Evolutionary conservation across 345 rosid genomes (phyloP).

Genomic region (Leavenworthia alabamica): DNA sequence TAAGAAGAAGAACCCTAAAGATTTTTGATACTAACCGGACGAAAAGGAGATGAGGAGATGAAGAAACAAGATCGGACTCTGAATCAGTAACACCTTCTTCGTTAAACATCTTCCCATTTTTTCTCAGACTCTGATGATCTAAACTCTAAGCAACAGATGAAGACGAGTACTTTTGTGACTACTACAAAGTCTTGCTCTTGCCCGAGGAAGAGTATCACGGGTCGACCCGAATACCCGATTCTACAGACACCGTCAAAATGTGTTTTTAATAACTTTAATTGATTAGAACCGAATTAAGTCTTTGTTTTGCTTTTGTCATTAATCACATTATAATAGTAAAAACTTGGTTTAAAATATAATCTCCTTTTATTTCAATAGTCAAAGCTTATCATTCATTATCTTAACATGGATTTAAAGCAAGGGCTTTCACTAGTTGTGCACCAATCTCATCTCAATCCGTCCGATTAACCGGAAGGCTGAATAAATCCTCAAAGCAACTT

Average conservation of each 20-base stretch:
- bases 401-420: neutral
- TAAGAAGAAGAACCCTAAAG: conserved; percentile 5
- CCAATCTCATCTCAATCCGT: conserved; percentile 1
- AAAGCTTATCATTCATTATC: neutral
- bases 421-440: neutral
- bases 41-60: conserved; percentile 28
- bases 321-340: too few relatives aligned
- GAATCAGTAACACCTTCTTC: conserved; percentile 22
- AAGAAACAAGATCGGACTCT: conserved; percentile 29
- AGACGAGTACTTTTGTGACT: conserved; percentile 19
- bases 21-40: conserved; percentile 20
- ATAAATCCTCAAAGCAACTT: conserved; percentile 39
- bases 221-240: conserved; percentile 24
- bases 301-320: neutral
- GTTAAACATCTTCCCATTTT: conserved; percentile 22
- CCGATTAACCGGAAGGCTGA: neutral
- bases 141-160: neutral
- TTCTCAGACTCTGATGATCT: conserved; percentile 13
- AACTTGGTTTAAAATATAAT: neutral
- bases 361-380: neutral
- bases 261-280: neutral
- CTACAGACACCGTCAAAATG: conserved; percentile 9
- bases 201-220: neutral
- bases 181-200: conserved; percentile 19
- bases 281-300: neutral